Base-by-base conservation (phyloP, 2,329 filamentous ascomycete species). In the Aspergillus sergii region DNA sequence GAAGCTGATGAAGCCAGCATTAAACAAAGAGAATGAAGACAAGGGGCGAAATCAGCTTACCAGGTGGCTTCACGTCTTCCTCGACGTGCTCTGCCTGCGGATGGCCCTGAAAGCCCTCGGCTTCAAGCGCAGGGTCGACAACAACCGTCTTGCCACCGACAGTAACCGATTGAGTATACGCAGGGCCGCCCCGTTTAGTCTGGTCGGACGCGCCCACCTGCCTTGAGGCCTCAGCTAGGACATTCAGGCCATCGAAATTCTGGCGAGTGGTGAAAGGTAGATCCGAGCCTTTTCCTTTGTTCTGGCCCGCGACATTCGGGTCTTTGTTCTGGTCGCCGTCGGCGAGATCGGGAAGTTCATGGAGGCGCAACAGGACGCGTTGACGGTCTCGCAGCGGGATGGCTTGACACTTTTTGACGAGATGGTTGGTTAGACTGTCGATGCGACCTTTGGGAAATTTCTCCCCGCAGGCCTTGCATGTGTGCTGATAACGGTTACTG, bases 401-500 rank as follows among this genome's bases (percentile, higher is more conserved):
- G 59, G 90, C 91, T 46, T 91, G 91, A 75, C 94, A 97, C 82
- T 91, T 93, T 77, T 94, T 95, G 59, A 92, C 89, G 61, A 97
- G 85, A 74, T 97, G 94, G 66, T 85, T 89, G 50, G 88, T 91
- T 64, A 97, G 80, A 71, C 88, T 92, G 73, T 97, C 94, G 72
- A 92, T 90, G 66, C 94, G 88, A 65, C 94, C 94, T 76, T 96
- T 96, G 66, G 92, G 91, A 67, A 97, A 97, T 77, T 91, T 90
- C 79, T 95, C 91, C 69, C 92, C 92, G 76, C 93, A 96, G 68
- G 89, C 85, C 78, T 91, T 94, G 86, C 93, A 97, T 14, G 91
- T 95, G 75, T 97, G 92, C 71, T 92, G 89, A 75, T 97, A 97
- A 63, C 94, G 88, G 78, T 96, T 97, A 82, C 92, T 95, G 68